A percentile compares a stretch with the other conserved stretches of the same genome.
phyloP scores from a whole-genome alignment of 208 protist genomes.

The Acanthamoeba royreba region DNA sequence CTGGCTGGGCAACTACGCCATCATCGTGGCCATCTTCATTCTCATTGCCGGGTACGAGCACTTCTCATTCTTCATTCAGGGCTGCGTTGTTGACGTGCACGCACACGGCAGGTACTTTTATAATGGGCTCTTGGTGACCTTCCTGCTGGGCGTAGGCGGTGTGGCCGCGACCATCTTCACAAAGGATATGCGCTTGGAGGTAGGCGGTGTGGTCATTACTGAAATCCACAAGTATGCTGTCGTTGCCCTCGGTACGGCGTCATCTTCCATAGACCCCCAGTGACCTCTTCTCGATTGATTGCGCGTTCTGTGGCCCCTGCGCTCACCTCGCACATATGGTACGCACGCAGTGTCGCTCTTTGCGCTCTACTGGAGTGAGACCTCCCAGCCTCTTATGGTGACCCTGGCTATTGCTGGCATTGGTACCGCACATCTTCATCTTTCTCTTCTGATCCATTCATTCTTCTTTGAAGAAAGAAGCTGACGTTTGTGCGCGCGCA shows the following conservation, averaged over 20 bases:
- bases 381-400: conserved; percentile 10
- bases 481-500: no score
- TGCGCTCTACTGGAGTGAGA: conserved; percentile 37
- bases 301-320: not conserved
- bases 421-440: not conserved
- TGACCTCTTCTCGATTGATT: not conserved
- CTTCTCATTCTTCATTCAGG: not conserved
- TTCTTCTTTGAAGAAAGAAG: no score
- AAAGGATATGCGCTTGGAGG: not conserved
- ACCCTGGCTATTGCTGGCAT: not conserved
- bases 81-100: not conserved
- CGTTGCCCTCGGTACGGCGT: not conserved
- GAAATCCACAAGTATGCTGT: conserved; percentile 12
- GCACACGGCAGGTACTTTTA: not conserved
- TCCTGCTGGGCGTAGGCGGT: not conserved
- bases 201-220: not conserved
- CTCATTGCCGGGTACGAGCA: not conserved
- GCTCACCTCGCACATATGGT: not conserved
- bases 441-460: not conserved
- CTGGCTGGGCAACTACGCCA: conserved; percentile 4
- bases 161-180: not conserved
- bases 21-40: not conserved
- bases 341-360: not conserved
- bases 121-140: not conserved
- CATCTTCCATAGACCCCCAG: not conserved